Evolutionary conservation across 768 basidiomycete species (phyloP).

Genomic region (Suillus sp.): DNA sequence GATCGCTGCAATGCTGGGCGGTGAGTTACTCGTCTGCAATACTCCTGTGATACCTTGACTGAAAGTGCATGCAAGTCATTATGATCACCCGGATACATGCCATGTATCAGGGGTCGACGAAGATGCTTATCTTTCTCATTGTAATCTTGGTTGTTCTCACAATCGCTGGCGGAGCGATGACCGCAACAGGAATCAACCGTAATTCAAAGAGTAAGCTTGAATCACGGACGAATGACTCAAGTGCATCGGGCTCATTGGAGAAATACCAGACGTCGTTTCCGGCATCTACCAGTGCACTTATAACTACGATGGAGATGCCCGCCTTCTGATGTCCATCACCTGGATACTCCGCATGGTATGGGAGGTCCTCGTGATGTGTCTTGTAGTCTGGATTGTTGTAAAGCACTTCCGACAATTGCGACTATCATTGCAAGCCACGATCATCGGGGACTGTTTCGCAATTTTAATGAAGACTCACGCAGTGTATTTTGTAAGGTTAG

Average conservation of each 20-base stretch:
- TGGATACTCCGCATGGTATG: conserved; percentile 5
- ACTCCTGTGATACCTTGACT: neutral
- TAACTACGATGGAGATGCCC: neutral
- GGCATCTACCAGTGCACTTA: neutral
- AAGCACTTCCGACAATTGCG: neutral
- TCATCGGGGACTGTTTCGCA: neutral
- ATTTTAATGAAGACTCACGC: neutral
- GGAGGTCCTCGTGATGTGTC: neutral
- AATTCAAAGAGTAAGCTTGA: neutral
- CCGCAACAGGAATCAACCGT: neutral
- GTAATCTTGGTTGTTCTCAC: neutral
- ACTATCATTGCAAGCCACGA: neutral
- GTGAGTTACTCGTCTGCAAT: neutral
- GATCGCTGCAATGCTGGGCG: neutral
- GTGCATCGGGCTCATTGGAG: neutral
- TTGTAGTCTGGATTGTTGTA: neutral
- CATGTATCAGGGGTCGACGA: conserved; percentile 2
- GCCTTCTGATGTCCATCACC: neutral
- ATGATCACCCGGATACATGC: conserved; percentile 6
- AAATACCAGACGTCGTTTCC: neutral
- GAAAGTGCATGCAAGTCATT: neutral
- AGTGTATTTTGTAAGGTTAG: neutral
- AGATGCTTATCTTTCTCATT: conserved; percentile 2
- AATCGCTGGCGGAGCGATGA: neutral
- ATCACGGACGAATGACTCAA: neutral